Conservation (phyloP, 2,329 filamentous ascomycete species). For the Teratosphaeria viscida region DNA sequence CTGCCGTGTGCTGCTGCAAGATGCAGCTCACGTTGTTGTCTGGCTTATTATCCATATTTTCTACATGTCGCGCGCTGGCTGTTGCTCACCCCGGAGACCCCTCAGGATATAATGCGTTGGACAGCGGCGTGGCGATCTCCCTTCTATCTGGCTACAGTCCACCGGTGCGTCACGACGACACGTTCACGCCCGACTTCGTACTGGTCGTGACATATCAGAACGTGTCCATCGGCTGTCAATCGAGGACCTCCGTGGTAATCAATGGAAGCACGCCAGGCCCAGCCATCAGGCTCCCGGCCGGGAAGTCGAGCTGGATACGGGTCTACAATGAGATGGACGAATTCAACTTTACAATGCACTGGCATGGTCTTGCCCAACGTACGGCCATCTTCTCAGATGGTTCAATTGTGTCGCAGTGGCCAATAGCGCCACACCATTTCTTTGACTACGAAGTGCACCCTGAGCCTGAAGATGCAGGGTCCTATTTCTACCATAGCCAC, state of each 20-base stretch:
- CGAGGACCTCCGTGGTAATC: constrained; percentile 38
- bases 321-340: constrained; percentile 49
- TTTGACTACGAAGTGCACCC: constrained; percentile 58
- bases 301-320: constrained; percentile 43
- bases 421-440: constrained; percentile 50
- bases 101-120: neutral
- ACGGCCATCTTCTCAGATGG: constrained; percentile 56
- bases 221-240: constrained; percentile 37
- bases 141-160: neutral
- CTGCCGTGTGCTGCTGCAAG: neutral
- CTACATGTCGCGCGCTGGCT: neutral
- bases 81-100: neutral
- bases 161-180: constrained; percentile 11
- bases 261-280: constrained; percentile 47
- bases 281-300: constrained; percentile 36
- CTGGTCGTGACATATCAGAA: constrained; percentile 36
- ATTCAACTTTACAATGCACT: constrained; percentile 52
- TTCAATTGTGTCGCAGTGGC: constrained; percentile 54
- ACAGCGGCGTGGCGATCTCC: neutral
- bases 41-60: neutral
- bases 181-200: constrained; percentile 35
- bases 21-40: neutral
- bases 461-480: constrained; percentile 44
- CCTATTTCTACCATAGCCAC: constrained; percentile 61
- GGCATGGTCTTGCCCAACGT: constrained; percentile 54